Evolutionary conservation across 768 basidiomycete genomes (phyloP), one percentile per base, ranked within the genome.

Genomic region (Auriscalpium vulgare): DNA sequence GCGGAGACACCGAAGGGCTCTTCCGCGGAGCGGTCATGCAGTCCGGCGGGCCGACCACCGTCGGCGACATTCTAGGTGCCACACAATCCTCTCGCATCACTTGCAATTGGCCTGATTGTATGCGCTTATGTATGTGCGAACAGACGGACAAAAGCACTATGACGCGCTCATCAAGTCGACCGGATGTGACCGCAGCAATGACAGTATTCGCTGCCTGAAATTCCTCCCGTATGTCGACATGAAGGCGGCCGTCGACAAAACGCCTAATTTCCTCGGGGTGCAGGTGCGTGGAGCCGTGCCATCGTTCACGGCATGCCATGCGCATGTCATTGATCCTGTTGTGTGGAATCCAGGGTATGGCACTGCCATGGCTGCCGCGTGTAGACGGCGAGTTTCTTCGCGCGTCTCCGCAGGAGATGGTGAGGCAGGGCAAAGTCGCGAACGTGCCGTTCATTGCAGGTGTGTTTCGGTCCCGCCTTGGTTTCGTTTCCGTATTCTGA

Each of bases 171-270:
- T 79, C 5, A 29, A 52, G 2, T 62, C 71, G n/a, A 74, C 74
- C 8, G 75, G 74, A 4, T 81, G 80, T 55, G 61, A 70, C 10
- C 52, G 67, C 36, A 59, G 71, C 5, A 34, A 61, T 0, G 76
- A 79, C 55, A 78, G 74, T 2, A 65, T 78, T 4, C 62, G 61
- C 7, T 79, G 77, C 60, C 56, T 80, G 44, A 66, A 77, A 10
- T 63, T 60, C 0, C 72, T 74, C 13, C 68, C 73, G 0, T 75
- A 69, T 50, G 61, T 65, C 5, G 59, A 53, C 4, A 63, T 80
- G n/a, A 71, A 73, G 61, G 68, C 66, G 23, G 77, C 77, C 0
- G 68, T 77, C 37, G 68, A 78, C 52, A 62, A 62, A 1, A 67
- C 73, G 6, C 77, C 78, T 1, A 66, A 63, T 4, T 69, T 76